Evolutionary conservation across 805 yeast species (phyloP), one percentile per base, ranked within the genome.

Genomic region (Hanseniaspora meyeri): DNA sequence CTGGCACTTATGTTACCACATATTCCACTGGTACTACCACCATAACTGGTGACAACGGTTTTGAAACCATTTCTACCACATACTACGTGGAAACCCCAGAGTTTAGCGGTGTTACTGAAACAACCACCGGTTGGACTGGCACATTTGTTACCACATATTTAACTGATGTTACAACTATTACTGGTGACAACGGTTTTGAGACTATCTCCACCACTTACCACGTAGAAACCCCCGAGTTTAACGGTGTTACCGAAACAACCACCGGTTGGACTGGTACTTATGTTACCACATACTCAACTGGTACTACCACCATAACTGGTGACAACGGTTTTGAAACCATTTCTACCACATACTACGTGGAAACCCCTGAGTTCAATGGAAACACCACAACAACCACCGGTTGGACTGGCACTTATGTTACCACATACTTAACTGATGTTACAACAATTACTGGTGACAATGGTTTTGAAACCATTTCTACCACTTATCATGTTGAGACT

Each of bases 161-260:
- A 20, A 48, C 51, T 12, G 19, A 11, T 14, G 17, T 10, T 10
- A 8, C 14, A 10, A 48, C 51, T 20, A 38, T 19, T 9, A 48
- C 45, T 19, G 52, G 52, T 14, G 4, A 37, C n/a, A 19, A 49
- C n/a, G 37, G 45, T 16, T 37, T n/a, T 5, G 36, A 16, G 39
- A 49, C 52, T 6, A 29, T n/a, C 7, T 20, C 27, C 1, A 49
- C 52, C 40, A 46, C 46, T 17, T 52, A 52, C 36, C 20, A 52
- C 24, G 39, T 52, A 19, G 51, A 52, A 20, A 52, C 57, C 6
- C 57, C 56, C 37, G 10, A 5, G 8, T 37, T 38, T 20, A 16
- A 24, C 12, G 36, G 24, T 19, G 29, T 50, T 31, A 36, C 49
- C 27, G 19, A 27, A 37, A 52, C 49, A 3, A 43, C 56, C 1